A percentile compares a stretch with the other conserved stretches of the same genome.
Conservation (phyloP, 2,329 filamentous ascomycete species). For the Aspergillus latus region DNA sequence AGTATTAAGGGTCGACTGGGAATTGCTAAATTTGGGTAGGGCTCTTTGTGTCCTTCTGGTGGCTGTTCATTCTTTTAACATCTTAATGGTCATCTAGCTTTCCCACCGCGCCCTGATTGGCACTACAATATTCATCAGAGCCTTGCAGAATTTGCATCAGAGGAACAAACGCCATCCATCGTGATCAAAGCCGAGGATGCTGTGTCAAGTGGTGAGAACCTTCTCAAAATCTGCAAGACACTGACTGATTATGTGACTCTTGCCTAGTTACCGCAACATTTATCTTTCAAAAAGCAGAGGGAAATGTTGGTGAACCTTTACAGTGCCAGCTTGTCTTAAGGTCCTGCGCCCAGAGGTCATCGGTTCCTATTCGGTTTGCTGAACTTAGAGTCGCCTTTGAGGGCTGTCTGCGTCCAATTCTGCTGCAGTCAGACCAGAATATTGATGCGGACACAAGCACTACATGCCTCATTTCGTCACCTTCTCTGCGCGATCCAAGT, state of each 20-base stretch:
- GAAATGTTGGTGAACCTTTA: conserved; percentile 60
- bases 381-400: conserved; percentile 55
- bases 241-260: conserved; percentile 18
- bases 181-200: conserved; percentile 50
- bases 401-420: conserved; percentile 48
- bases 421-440: conserved; percentile 37
- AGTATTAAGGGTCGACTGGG: conserved; percentile 57
- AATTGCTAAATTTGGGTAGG: conserved; percentile 48
- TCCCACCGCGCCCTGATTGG: conserved; percentile 36
- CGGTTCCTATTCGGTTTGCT: conserved; percentile 49
- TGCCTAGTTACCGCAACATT: conserved; percentile 52
- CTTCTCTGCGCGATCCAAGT: conserved; percentile 37
- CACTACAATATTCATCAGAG: conserved; percentile 51
- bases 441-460: conserved; percentile 23
- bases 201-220: conserved; percentile 46
- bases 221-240: not conserved
- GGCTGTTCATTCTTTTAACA: not conserved
- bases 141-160: conserved; percentile 40
- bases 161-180: conserved; percentile 46
- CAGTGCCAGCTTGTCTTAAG: conserved; percentile 56
- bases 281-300: conserved; percentile 54
- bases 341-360: conserved; percentile 49
- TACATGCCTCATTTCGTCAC: conserved; percentile 30
- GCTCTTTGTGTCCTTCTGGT: not conserved
- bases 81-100: conserved; percentile 27